Evolutionary conservation across 1,284 basidiomycete species (phyloP).

Genomic region (Cryptococcus floricola): DNA sequence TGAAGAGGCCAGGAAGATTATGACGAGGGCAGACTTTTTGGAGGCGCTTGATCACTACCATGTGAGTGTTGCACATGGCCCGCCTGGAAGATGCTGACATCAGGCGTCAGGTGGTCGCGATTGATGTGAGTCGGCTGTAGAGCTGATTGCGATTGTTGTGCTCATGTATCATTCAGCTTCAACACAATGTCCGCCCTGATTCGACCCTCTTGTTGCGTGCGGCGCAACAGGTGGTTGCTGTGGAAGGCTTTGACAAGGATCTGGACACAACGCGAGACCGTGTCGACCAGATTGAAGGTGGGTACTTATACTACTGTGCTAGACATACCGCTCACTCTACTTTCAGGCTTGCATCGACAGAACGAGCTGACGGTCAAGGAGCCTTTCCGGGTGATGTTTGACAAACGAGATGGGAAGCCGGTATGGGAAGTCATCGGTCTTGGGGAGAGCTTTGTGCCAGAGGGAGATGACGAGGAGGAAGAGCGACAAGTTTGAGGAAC

Average conservation of each 20-base stretch:
- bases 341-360: slow-evolving; percentile 46
- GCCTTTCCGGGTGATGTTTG: slow-evolving; percentile 41
- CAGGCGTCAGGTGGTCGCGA: slow-evolving; percentile 61
- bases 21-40: slow-evolving; percentile 77
- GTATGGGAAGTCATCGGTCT: slow-evolving; percentile 43
- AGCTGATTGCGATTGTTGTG: background rate
- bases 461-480: slow-evolving; percentile 29
- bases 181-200: slow-evolving; percentile 73
- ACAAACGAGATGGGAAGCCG: slow-evolving; percentile 24
- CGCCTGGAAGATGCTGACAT: background rate
- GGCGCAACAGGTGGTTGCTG: slow-evolving; percentile 63
- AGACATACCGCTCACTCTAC: background rate
- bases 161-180: slow-evolving; percentile 47
- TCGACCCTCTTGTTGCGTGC: slow-evolving; percentile 69
- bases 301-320: slow-evolving; percentile 4
- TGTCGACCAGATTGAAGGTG: slow-evolving; percentile 58
- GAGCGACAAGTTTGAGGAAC: slow-evolving; percentile 17
- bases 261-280: slow-evolving; percentile 66
- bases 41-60: slow-evolving; percentile 53
- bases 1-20: slow-evolving; percentile 56
- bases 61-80: slow-evolving; percentile 25
- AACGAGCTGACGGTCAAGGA: slow-evolving; percentile 48
- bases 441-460: slow-evolving; percentile 46
- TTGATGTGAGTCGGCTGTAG: slow-evolving; percentile 60
- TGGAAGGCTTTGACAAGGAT: slow-evolving; percentile 67